phyloP scores from a whole-genome alignment of 2,329 filamentous ascomycete genomes.

The Dothistroma septosporum region DNA sequence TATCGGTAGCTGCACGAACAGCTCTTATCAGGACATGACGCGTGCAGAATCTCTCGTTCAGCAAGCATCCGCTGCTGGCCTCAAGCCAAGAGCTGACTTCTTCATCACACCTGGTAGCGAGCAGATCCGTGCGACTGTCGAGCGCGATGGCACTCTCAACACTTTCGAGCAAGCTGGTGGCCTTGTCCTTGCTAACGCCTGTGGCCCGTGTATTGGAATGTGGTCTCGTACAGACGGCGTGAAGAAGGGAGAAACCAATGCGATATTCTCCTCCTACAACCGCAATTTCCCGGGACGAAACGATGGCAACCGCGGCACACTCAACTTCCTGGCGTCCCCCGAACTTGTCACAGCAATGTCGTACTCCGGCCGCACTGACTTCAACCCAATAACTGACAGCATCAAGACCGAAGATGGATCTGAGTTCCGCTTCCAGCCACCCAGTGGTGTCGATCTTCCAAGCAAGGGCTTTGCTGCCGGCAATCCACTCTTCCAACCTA shows the following conservation, averaged over 20 bases:
- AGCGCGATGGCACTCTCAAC: slow-evolving; percentile 78
- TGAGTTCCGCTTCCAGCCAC: slow-evolving; percentile 77
- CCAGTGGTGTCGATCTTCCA: slow-evolving; percentile 57
- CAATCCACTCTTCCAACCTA: slow-evolving; percentile 68
- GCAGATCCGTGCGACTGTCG: slow-evolving; percentile 90
- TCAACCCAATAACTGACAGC: slow-evolving; percentile 90
- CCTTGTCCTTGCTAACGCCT: slow-evolving; percentile 88
- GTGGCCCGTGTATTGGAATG: slow-evolving; percentile 60
- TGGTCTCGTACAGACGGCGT: slow-evolving; percentile 90
- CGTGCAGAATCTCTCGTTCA: slow-evolving; percentile 88
- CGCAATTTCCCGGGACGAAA: slow-evolving; percentile 97
- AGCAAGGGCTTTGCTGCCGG: slow-evolving; percentile 76
- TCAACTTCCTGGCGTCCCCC: slow-evolving; percentile 97
- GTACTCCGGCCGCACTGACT: slow-evolving; percentile 86
- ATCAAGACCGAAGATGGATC: slow-evolving; percentile 75
- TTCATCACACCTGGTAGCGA: slow-evolving; percentile 96
- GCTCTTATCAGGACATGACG: slow-evolving; percentile 98
- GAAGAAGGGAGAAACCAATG: slow-evolving; percentile 79
- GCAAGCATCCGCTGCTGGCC: slow-evolving; percentile 81
- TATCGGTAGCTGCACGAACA: slow-evolving; percentile 98
- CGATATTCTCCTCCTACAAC: slow-evolving; percentile 96
- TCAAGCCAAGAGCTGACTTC: slow-evolving; percentile 85
- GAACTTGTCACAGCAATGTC: slow-evolving; percentile 96
- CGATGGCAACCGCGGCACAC: slow-evolving; percentile 91
- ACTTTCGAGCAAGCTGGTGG: slow-evolving; percentile 86